Conservation (phyloP, 176 grass and related monocot species). For the Phoenix roebelenii region DNA sequence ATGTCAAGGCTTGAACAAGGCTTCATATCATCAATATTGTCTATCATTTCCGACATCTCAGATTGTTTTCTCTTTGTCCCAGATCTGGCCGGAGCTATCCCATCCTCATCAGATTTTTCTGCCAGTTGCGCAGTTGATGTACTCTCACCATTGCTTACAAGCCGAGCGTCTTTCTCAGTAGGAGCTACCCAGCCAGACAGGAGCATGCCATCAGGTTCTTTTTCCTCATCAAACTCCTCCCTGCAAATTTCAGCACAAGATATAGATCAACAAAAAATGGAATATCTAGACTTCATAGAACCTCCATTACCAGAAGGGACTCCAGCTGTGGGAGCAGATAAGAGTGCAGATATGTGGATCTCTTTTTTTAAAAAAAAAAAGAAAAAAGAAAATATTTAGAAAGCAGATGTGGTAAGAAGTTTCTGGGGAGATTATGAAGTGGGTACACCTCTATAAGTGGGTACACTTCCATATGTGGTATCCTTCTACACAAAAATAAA, state of each 20-base stretch:
- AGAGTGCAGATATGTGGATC: too few species aligned
- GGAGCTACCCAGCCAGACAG: conserved; percentile 67
- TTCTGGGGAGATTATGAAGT: too few species aligned
- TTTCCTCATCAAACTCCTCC: conserved; percentile 87
- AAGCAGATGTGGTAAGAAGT: too few species aligned
- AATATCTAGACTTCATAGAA: too few species aligned
- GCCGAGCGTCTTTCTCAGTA: conserved; percentile 28
- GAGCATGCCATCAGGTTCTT: conserved; percentile 86
- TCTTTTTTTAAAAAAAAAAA: too few species aligned
- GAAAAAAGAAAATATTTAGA: too few species aligned
- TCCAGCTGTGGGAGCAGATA: too few species aligned
- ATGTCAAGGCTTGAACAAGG: conserved; percentile 3
- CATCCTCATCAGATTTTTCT: neutral
- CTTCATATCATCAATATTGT: conserved; percentile 28
- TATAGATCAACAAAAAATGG: too few species aligned
- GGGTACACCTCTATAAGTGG: too few species aligned
- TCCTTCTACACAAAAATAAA: too few species aligned
- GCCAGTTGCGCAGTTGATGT: conserved; percentile 20
- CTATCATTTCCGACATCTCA: conserved; percentile 39
- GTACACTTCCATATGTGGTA: too few species aligned
- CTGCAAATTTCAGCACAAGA: conserved; percentile 37
- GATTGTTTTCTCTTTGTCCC: conserved; percentile 70
- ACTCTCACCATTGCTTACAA: conserved; percentile 49
- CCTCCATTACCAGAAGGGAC: too few species aligned
- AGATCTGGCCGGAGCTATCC: conserved; percentile 20